Base-by-base conservation (phyloP, 192 early-diverging fungal species). In the Allomyces macrogynus region DNA sequence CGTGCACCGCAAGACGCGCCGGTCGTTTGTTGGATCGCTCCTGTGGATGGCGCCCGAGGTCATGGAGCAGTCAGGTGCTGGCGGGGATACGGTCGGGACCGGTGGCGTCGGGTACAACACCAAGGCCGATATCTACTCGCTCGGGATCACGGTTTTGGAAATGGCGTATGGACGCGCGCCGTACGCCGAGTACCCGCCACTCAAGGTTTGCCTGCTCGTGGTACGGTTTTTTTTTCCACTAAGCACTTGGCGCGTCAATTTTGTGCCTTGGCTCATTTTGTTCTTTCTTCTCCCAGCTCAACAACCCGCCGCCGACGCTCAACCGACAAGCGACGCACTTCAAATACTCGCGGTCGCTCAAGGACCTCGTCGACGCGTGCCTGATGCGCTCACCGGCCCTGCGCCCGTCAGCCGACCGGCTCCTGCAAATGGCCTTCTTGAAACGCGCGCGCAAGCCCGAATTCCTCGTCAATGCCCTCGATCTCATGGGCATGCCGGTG, bases 361-460 rank as follows among this genome's bases (percentile, higher is more conserved):
- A 92, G 71, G 90, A 92, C 43, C 85, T 92, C 85, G 88, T 92
- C 61, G 90, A 92, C 70, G 27, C 60, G 23, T 91, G 90, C 76
- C 74, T 92, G 26, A 70, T 82, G 42, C 89, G 89, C 61, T 86
- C 90, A 65, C 87, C 90, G 1, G 68, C 74, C 10, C 85, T 86
- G 69, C 70, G 79, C 71, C 76, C 63, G 4, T 22, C 63, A 20
- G 63, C 63, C 7, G 32, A 64, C 18, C 26, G 43, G 4, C 20
- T 64, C 5, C 43, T 64, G 12, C 25, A 62, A n/a, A 63, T 23
- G 14, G 11, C 16, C n/a, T 63, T 66, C 16, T 63, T 67, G 22
- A 22, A 68, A 42, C 40, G 43, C 60, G 66, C 66, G 32, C 32
- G 32, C 32, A 40, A 40, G 32, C 32, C 32, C 32, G 32, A 40